These are phyloP conservation scores for Coccomyxa sp. DNA, from an alignment of 139 green algal species.

Conservation along the genomic window DNA sequence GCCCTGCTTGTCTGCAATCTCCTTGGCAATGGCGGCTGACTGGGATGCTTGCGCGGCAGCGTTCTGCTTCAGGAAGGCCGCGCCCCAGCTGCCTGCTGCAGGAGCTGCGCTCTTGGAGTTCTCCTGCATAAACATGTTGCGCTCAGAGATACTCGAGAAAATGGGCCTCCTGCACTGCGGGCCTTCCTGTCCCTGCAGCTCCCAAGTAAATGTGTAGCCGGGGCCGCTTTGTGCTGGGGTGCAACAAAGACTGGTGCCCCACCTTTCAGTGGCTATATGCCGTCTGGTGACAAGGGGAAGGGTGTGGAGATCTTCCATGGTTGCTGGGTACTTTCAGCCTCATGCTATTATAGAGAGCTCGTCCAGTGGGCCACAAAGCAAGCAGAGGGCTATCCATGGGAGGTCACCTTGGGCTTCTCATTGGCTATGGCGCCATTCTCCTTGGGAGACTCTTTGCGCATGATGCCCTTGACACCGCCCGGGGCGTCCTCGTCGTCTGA, in stretches of 20 bases:
- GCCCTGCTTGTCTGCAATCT: background rate
- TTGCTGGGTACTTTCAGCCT: background rate
- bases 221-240: too few relatives aligned
- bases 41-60: background rate
- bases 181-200: background rate
- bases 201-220: background rate
- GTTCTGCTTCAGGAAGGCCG: background rate
- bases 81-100: slow-evolving; percentile 1
- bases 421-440: too few relatives aligned
- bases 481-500: too few relatives aligned
- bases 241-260: background rate
- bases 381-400: too few relatives aligned
- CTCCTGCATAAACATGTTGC: background rate
- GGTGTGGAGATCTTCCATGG: background rate
- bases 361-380: too few relatives aligned
- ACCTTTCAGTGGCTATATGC: background rate
- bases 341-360: too few relatives aligned
- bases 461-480: too few relatives aligned
- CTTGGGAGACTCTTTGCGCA: too few relatives aligned
- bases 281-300: background rate
- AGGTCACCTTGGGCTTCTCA: too few relatives aligned
- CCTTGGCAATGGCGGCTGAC: background rate
- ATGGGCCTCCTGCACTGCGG: background rate
- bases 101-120: background rate
- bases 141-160: background rate